phyloP scores from a whole-genome alignment of 2,329 filamentous ascomycete species.

The Colletotrichum tanaceti region DNA sequence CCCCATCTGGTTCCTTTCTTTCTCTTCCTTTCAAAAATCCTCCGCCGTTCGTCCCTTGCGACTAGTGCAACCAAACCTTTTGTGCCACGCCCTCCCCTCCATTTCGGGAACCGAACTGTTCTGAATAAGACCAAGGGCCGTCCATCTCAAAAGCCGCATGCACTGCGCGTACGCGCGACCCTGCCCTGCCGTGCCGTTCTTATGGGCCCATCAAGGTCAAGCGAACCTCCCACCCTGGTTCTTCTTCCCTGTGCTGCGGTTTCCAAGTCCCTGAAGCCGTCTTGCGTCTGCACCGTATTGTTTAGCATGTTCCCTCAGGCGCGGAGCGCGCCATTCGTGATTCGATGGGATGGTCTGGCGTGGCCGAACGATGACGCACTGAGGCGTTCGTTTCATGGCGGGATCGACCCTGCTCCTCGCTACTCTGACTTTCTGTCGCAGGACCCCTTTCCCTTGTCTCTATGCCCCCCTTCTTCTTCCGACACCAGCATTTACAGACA shows the following conservation, averaged over 20 bases:
- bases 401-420: slow-evolving; percentile 32
- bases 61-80: background rate
- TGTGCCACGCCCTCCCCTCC: background rate
- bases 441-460: slow-evolving; percentile 1
- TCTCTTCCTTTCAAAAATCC: background rate
- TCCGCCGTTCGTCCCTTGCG: background rate
- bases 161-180: slow-evolving; percentile 13
- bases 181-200: background rate
- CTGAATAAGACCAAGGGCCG: slow-evolving; percentile 9
- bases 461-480: slow-evolving; percentile 3
- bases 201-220: too few species aligned
- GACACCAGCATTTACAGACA: background rate
- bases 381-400: slow-evolving; percentile 39
- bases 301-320: slow-evolving; percentile 15
- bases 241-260: too few species aligned
- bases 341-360: slow-evolving; percentile 23
- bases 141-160: slow-evolving; percentile 27
- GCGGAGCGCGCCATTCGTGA: slow-evolving; percentile 26
- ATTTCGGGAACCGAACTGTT: slow-evolving; percentile 1
- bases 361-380: slow-evolving; percentile 35
- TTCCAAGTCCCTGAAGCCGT: too few species aligned
- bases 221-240: background rate
- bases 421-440: slow-evolving; percentile 7
- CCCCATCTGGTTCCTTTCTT: background rate
- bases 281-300: background rate